These are phyloP conservation scores for Hanseniaspora pseudoguilliermondii DNA, from an alignment of 805 yeast genomes.

Conservation along the genomic window DNA sequence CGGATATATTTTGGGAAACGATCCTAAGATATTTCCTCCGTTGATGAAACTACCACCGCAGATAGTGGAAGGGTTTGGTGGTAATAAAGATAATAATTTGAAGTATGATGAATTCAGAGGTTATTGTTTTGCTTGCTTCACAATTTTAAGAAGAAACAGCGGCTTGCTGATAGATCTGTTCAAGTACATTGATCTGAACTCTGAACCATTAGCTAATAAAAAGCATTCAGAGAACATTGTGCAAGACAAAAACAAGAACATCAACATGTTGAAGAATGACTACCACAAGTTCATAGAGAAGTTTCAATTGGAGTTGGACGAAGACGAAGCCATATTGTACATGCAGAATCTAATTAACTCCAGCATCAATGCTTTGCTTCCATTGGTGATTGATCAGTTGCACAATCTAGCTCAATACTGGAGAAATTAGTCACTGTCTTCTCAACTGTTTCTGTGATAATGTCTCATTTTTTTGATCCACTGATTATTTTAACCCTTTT, in stretches of 20 bases:
- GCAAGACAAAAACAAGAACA: not conserved
- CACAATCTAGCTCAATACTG: conserved; percentile 96
- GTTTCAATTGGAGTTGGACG: conserved; percentile 84
- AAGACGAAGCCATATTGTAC: conserved; percentile 89
- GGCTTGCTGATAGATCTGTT: conserved; percentile 80
- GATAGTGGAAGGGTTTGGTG: conserved; percentile 96
- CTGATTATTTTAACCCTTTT: not conserved
- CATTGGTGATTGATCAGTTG: conserved; percentile 86
- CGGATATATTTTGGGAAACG: conserved; percentile 91
- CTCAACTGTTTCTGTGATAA: not conserved
- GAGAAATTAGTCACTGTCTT: conserved; percentile 48
- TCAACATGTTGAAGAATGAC: conserved; percentile 5
- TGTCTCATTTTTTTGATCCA: not conserved
- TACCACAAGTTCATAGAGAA: conserved; percentile 64
- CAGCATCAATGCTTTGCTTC: conserved; percentile 84
- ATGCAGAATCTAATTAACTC: conserved; percentile 90
- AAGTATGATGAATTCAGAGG: conserved; percentile 79
- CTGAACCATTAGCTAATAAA: not conserved
- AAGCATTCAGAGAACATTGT: not conserved
- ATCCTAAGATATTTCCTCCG: conserved; percentile 98
- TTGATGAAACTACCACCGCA: conserved; percentile 95
- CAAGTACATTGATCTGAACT: conserved; percentile 36
- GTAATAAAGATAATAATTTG: conserved; percentile 50
- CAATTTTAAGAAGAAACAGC: conserved; percentile 78
- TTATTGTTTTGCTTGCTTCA: conserved; percentile 88